phyloP scores from a whole-genome alignment of 371 early-diverging fungal species.

The Choanephora cucurbitarum region DNA sequence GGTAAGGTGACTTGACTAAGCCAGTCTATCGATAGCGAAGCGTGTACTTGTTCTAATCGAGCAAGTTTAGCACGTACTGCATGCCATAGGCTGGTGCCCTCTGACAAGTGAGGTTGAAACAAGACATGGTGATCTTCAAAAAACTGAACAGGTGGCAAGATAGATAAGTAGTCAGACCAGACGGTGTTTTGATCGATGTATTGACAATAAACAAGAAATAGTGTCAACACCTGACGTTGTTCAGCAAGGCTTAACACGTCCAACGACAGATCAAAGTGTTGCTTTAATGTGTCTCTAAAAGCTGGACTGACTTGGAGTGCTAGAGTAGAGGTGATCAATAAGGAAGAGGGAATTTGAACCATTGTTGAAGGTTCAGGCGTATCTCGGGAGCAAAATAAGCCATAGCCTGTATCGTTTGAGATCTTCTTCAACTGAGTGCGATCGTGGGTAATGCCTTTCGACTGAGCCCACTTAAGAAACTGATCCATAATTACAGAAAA shows the following conservation, averaged over 20 bases:
- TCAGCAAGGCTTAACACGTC: too few species aligned
- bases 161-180: slow-evolving; percentile 51
- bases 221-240: slow-evolving; percentile 31
- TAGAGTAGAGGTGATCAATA: slow-evolving; percentile 30
- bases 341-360: slow-evolving; percentile 37
- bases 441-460: not conserved
- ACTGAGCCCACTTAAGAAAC: slow-evolving; percentile 7
- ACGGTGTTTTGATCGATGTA: slow-evolving; percentile 20
- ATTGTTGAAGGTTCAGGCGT: slow-evolving; percentile 10
- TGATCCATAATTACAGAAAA: not conserved
- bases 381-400: slow-evolving; percentile 20
- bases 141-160: slow-evolving; percentile 34
- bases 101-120: slow-evolving; percentile 15
- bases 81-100: slow-evolving; percentile 44
- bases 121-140: slow-evolving; percentile 25
- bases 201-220: slow-evolving; percentile 49
- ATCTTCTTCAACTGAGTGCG: not conserved
- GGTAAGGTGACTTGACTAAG: slow-evolving; percentile 34
- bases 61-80: slow-evolving; percentile 40
- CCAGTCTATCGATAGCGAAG: slow-evolving; percentile 24
- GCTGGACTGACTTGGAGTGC: not conserved
- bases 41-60: slow-evolving; percentile 25
- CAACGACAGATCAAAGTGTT: too few species aligned
- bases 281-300: slow-evolving; percentile 1
- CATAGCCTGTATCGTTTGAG: slow-evolving; percentile 28